A percentile compares a stretch with the other conserved stretches of the same genome.
These are phyloP conservation scores for Kwoniella sp. DNA, from an alignment of 768 basidiomycete species.

Conservation along the genomic window DNA sequence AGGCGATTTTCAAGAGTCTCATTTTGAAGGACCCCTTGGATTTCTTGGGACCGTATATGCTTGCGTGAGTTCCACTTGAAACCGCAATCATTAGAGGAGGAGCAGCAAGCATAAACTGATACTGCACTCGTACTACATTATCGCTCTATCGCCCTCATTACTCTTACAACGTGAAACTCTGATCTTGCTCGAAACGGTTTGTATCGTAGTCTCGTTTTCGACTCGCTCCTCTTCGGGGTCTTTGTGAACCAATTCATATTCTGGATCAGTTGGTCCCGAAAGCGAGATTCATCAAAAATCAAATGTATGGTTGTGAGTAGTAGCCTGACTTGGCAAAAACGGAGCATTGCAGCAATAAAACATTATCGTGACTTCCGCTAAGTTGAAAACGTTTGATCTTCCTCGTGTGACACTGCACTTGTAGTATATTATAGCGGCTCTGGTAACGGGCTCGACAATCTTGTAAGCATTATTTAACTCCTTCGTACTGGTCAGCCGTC, in stretches of 20 bases:
- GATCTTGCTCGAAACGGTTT: too few relatives aligned
- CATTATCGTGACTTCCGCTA: too few relatives aligned
- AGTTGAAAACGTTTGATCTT: neutral
- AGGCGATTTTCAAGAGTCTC: neutral
- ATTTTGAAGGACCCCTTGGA: neutral
- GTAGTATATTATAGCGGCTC: neutral
- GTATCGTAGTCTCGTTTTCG: neutral
- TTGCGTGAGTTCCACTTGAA: neutral
- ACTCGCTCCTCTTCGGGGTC: neutral
- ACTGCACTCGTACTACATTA: too few relatives aligned
- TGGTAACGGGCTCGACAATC: neutral
- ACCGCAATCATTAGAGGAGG: too few relatives aligned
- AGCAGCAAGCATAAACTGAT: too few relatives aligned
- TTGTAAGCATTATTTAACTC: neutral
- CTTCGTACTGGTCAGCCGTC: too few relatives aligned
- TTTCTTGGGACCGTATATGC: neutral
- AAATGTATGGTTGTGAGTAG: neutral
- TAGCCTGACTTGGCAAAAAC: too few relatives aligned
- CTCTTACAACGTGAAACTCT: too few relatives aligned
- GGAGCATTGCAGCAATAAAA: too few relatives aligned
- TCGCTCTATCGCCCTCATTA: too few relatives aligned
- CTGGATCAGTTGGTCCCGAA: neutral
- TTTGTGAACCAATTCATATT: neutral
- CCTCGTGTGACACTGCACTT: too few relatives aligned
- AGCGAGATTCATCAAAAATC: neutral